phyloP scores from a whole-genome alignment of 208 protist genomes.

The Endotrypanum monterogeii region DNA sequence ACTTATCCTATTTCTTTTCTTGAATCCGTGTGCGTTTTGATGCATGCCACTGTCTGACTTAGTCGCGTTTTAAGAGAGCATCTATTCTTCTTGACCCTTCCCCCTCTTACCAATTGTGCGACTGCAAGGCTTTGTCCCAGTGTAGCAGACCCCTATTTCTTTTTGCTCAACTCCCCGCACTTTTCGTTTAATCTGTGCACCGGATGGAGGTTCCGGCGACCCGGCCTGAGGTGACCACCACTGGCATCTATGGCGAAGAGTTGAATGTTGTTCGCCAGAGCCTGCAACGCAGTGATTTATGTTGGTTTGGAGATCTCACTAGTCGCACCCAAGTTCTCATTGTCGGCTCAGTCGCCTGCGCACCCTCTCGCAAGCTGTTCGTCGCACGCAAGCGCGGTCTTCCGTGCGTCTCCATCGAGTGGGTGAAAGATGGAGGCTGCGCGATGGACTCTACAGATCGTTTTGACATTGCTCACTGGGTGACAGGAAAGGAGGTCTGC shows the following conservation, averaged over 20 bases:
- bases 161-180: background rate
- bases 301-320: conserved; percentile 46
- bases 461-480: conserved; percentile 39
- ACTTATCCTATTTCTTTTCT: background rate
- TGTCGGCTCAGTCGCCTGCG: conserved; percentile 29
- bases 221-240: conserved; percentile 60
- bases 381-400: conserved; percentile 47
- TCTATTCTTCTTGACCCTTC: background rate
- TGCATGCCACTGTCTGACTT: background rate
- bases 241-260: conserved; percentile 53
- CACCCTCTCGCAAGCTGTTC: conserved; percentile 40
- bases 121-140: background rate
- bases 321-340: conserved; percentile 50
- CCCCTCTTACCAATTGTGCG: background rate
- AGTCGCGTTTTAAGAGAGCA: background rate
- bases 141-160: background rate
- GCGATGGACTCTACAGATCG: conserved; percentile 22
- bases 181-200: background rate
- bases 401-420: conserved; percentile 58
- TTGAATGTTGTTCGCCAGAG: conserved; percentile 37
- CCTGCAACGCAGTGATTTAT: conserved; percentile 29
- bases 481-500: conserved; percentile 50
- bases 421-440: conserved; percentile 52
- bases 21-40: background rate
- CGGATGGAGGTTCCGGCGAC: conserved; percentile 36